phyloP scores from a whole-genome alignment of 805 yeast genomes.

The Yarrowia bubula region DNA sequence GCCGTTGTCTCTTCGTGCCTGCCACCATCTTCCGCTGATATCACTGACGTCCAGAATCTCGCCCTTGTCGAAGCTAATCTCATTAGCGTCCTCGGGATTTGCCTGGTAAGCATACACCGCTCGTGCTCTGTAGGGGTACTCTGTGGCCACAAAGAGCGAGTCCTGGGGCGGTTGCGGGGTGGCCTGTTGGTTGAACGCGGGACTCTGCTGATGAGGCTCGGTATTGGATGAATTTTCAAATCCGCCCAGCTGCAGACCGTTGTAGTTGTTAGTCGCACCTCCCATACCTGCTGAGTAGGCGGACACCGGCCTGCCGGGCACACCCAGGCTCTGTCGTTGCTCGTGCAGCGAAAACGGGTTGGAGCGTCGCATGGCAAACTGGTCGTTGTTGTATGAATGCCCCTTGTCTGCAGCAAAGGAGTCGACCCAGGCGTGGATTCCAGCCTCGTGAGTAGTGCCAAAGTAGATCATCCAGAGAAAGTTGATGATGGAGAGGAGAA shows the following conservation, averaged over 20 bases:
- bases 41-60: conserved; percentile 91
- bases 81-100: conserved; percentile 89
- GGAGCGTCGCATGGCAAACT: conserved; percentile 14
- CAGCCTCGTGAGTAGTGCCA: conserved; percentile 89
- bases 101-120: conserved; percentile 88
- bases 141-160: conserved; percentile 38
- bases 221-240: conserved; percentile 39
- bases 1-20: conserved; percentile 83
- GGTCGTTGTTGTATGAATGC: conserved; percentile 23
- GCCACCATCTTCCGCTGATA: conserved; percentile 98
- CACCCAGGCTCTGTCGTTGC: conserved; percentile 21
- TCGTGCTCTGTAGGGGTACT: conserved; percentile 79
- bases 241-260: conserved; percentile 36
- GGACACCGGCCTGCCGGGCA: conserved; percentile 33
- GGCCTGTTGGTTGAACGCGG: not conserved
- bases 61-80: conserved; percentile 84
- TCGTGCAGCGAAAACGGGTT: conserved; percentile 22
- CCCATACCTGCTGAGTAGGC: conserved; percentile 37
- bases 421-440: conserved; percentile 79
- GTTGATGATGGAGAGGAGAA: conserved; percentile 76
- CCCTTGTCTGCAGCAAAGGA: conserved; percentile 56
- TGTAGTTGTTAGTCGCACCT: not conserved
- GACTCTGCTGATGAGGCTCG: not conserved
- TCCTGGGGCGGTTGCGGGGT: conserved; percentile 19
- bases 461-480: conserved; percentile 82